phyloP scores from a whole-genome alignment of 129 eudicot species.

The sunflower (Helianthus annuus) region DNA sequence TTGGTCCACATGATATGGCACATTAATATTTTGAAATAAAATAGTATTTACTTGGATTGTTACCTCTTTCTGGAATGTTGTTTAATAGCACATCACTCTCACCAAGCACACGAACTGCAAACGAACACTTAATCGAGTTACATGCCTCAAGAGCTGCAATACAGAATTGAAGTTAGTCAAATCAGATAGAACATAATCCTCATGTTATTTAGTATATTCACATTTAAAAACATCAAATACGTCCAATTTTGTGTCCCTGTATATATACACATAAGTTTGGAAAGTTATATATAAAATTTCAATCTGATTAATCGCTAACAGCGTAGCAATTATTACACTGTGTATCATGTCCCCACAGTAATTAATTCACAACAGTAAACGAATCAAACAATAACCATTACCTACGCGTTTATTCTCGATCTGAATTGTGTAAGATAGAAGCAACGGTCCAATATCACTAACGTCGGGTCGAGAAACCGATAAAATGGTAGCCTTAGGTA shows the following conservation, averaged over 20 bases:
- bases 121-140: conserved; percentile 56
- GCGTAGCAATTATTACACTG: too few relatives aligned
- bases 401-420: conserved; percentile 79
- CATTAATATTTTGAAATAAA: neutral
- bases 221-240: neutral
- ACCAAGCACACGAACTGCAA: conserved; percentile 63
- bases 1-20: neutral
- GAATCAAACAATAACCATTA: neutral
- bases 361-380: too few relatives aligned
- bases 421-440: conserved; percentile 83
- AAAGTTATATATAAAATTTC: too few relatives aligned
- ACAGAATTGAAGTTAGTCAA: conserved; percentile 3
- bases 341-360: neutral
- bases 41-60: neutral
- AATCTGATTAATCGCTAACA: too few relatives aligned
- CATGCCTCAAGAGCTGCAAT: conserved; percentile 87
- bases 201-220: neutral
- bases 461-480: conserved; percentile 82
- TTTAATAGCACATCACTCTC: conserved; percentile 61
- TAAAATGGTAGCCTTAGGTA: conserved; percentile 77
- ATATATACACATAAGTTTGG: too few relatives aligned
- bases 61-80: conserved; percentile 78
- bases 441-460: conserved; percentile 83
- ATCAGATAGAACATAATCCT: neutral
- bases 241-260: too few relatives aligned